These are phyloP conservation scores for Cryptomeria japonica DNA, from an alignment of 75 land plant genomes.

Conservation along the genomic window DNA sequence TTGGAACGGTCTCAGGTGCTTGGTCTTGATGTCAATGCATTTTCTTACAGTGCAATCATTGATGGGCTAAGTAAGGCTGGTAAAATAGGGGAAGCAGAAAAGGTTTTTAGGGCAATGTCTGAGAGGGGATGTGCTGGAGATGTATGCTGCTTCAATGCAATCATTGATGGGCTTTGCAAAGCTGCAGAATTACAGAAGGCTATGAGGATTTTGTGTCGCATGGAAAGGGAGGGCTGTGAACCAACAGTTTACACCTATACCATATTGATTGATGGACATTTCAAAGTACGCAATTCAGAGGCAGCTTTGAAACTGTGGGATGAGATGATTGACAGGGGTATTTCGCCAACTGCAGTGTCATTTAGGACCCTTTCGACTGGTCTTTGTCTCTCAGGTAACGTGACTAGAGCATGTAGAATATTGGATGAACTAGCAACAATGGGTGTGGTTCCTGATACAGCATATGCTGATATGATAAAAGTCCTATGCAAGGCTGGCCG, in stretches of 20 bases:
- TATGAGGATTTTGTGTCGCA: slow-evolving; percentile 38
- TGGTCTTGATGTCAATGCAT: slow-evolving; percentile 40
- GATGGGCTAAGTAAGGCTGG: slow-evolving; percentile 94
- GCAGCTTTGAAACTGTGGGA: slow-evolving; percentile 74
- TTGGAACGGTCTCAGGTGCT: slow-evolving; percentile 38
- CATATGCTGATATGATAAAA: slow-evolving; percentile 65
- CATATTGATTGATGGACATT: slow-evolving; percentile 69
- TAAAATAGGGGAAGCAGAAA: slow-evolving; percentile 70
- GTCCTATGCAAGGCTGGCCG: slow-evolving; percentile 58
- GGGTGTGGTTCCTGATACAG: slow-evolving; percentile 63
- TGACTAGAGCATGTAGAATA: slow-evolving; percentile 61
- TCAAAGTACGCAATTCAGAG: slow-evolving; percentile 51
- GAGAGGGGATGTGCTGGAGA: slow-evolving; percentile 64
- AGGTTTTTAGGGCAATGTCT: slow-evolving; percentile 76
- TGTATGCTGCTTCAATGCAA: slow-evolving; percentile 62
- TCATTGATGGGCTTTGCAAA: slow-evolving; percentile 62
- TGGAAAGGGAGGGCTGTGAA: slow-evolving; percentile 71
- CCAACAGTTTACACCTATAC: slow-evolving; percentile 80
- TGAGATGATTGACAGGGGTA: slow-evolving; percentile 66
- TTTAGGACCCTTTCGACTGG: slow-evolving; percentile 62
- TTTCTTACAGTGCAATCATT: slow-evolving; percentile 72
- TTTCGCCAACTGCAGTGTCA: slow-evolving; percentile 57
- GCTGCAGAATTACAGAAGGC: slow-evolving; percentile 48
- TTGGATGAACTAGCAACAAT: slow-evolving; percentile 70
- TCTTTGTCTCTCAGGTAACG: slow-evolving; percentile 71